Evolutionary conservation across 1,284 basidiomycete species (phyloP).

Genomic region (Schizophyllum commune): DNA sequence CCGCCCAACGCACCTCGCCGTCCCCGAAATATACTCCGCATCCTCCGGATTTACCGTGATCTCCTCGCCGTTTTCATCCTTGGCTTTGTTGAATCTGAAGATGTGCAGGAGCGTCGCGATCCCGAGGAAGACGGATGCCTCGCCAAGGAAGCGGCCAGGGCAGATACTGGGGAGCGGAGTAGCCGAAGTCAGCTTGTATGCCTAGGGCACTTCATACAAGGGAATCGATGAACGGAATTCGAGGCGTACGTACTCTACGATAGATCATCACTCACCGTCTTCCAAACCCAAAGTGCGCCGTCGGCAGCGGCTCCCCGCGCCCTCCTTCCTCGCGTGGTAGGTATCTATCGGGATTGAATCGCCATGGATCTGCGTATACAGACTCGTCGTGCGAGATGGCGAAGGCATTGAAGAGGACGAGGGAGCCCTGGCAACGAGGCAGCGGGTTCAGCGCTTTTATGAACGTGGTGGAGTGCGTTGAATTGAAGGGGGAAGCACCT

Average conservation of each 20-base stretch:
- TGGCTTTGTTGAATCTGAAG: conserved; percentile 18
- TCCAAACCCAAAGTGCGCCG: conserved; percentile 16
- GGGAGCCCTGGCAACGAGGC: neutral
- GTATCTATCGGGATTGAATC: conserved; percentile 26
- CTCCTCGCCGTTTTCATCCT: conserved; percentile 17
- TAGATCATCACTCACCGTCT: conserved; percentile 14
- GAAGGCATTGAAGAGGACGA: conserved; percentile 12
- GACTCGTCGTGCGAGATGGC: conserved; percentile 18
- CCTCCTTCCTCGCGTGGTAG: conserved; percentile 15
- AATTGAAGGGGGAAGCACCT: too few species aligned
- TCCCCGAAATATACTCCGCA: conserved; percentile 7
- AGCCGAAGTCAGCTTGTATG: neutral
- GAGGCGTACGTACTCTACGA: too few species aligned
- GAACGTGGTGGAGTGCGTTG: neutral
- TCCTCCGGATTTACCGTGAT: conserved; percentile 16
- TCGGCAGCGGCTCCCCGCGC: conserved; percentile 12
- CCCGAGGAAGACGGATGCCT: conserved; percentile 16
- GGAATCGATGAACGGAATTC: too few species aligned
- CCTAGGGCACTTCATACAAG: neutral
- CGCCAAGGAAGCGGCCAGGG: conserved; percentile 13
- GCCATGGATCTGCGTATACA: conserved; percentile 21
- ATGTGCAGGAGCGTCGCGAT: conserved; percentile 17
- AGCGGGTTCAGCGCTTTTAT: neutral
- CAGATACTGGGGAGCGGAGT: conserved; percentile 15
- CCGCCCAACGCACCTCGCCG: neutral